Conservation (phyloP, 2,329 filamentous ascomycete genomes). For the Botryotinia convoluta region DNA sequence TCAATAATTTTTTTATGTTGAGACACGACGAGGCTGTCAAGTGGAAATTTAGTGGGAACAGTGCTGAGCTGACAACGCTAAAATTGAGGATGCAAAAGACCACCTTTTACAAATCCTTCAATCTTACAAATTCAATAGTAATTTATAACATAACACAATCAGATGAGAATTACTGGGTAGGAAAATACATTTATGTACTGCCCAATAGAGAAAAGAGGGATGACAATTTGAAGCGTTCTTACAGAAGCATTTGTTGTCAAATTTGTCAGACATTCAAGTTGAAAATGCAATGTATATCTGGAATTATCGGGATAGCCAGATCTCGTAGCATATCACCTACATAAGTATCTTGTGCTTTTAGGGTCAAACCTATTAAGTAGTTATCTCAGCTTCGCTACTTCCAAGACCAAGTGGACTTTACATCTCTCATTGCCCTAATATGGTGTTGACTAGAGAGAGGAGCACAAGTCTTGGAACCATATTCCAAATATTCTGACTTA, state of each 20-base stretch:
- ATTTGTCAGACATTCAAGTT: neutral
- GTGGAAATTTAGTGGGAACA: conserved; percentile 10
- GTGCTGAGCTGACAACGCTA: neutral
- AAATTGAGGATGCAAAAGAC: neutral
- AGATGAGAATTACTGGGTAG: neutral
- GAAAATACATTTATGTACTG: too few relatives aligned
- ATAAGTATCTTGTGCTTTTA: neutral
- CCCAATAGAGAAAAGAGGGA: neutral
- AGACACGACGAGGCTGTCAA: conserved; percentile 11
- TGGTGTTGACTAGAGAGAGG: neutral
- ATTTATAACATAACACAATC: neutral
- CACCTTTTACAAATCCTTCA: conserved; percentile 3
- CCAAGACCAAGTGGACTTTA: neutral
- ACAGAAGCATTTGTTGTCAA: neutral
- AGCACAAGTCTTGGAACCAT: neutral
- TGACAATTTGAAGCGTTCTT: neutral
- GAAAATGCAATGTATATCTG: neutral
- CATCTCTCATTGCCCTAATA: neutral
- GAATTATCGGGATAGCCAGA: neutral
- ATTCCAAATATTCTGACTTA: too few relatives aligned
- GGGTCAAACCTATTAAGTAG: neutral
- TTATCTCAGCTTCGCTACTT: neutral
- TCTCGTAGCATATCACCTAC: neutral
- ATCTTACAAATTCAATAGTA: neutral
- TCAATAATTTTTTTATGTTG: conserved; percentile 5